Evolutionary conservation across 2,329 filamentous ascomycete species (phyloP), one percentile per base, ranked within the genome.

Genomic region (Fusarium beomiforme): DNA sequence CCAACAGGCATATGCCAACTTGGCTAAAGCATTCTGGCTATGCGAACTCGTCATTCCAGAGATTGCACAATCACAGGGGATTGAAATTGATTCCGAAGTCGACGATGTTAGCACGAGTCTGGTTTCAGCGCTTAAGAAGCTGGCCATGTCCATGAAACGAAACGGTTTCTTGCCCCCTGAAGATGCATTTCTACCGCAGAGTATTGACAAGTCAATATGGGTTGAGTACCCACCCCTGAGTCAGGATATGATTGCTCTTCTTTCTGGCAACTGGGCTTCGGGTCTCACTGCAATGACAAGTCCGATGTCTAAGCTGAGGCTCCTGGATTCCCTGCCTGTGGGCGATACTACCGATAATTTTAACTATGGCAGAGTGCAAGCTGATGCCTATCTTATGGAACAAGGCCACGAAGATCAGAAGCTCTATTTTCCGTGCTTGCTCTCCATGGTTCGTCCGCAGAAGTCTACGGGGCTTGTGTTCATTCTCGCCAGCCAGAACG

Each of bases 11-110:
- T 94, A 97, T 75, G 88, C 95, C 3, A 93, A 97, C 79, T 84
- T 98, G 54, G 91, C 93, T 26, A 98, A 97, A 79, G 87, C 91
- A 1, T 92, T 93, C 79, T 98, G 95, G 94, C 89, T 97, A n/a
- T 86, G 82, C 26, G 85, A 88, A 54, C 82, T 87, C 54, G 81
- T 85, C 2, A 80, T 89, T 10, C 85, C 86, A 3, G 86, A 89
- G 61, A 79, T 88, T 7, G 77, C 83, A 11, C 80, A 81, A 33
- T 79, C 80, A 24, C 85, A 83, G 47, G 83, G 79, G 12, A 80
- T 81, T 44, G 76, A 81, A 0, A 78, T 81, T 4, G 83, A 85
- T 50, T 75, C 79, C n/a, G 86, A 89, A 65, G 78, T 87, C 14
- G 83, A 86, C 21, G 85, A 86, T 19, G 84, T 87, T 21, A 84